A percentile compares a stretch with the other conserved stretches of the same genome.
Evolutionary conservation across 2,329 filamentous ascomycete genomes (phyloP).

Genomic region (Sarocladium brachiariae): DNA sequence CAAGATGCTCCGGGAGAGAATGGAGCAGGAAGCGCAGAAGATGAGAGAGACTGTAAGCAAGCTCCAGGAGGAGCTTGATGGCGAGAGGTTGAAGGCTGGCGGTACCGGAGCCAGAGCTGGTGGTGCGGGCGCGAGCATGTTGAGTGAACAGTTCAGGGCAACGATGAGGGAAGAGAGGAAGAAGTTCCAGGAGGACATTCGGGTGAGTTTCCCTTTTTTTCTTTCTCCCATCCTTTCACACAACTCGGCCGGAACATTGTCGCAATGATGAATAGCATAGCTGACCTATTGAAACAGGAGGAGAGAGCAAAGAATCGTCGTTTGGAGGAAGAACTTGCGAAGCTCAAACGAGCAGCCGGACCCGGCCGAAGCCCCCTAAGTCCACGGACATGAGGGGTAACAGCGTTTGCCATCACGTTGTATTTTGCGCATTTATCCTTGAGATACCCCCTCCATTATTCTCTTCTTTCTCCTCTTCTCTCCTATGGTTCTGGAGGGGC

Average conservation of each 20-base stretch:
- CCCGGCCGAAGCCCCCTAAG: constrained; percentile 37
- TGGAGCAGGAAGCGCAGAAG: constrained; percentile 35
- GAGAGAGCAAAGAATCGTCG: constrained; percentile 41
- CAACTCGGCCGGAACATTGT: not conserved
- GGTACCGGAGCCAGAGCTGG: constrained; percentile 22
- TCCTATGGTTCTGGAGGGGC: not conserved
- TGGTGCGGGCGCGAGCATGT: constrained; percentile 38
- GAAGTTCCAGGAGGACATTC: constrained; percentile 49
- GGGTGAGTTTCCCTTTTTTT: constrained; percentile 27
- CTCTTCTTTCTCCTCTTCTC: not conserved
- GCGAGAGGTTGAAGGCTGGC: constrained; percentile 39
- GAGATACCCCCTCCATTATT: not conserved
- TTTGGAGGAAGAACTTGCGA: constrained; percentile 43
- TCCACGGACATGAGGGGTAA: constrained; percentile 20
- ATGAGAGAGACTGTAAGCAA: constrained; percentile 29
- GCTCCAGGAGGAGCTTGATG: constrained; percentile 46
- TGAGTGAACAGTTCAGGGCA: constrained; percentile 49
- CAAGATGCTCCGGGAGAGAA: constrained; percentile 25
- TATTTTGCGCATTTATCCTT: too few relatives aligned
- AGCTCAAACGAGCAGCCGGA: constrained; percentile 35
- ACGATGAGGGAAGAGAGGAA: constrained; percentile 51
- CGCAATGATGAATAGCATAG: not conserved
- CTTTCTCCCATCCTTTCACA: not conserved
- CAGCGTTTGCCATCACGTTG: too few relatives aligned
- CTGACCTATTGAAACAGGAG: constrained; percentile 29